These are phyloP conservation scores for Pleoardoris graminearum DNA, from an alignment of 2,329 filamentous ascomycete species.

Conservation along the genomic window DNA sequence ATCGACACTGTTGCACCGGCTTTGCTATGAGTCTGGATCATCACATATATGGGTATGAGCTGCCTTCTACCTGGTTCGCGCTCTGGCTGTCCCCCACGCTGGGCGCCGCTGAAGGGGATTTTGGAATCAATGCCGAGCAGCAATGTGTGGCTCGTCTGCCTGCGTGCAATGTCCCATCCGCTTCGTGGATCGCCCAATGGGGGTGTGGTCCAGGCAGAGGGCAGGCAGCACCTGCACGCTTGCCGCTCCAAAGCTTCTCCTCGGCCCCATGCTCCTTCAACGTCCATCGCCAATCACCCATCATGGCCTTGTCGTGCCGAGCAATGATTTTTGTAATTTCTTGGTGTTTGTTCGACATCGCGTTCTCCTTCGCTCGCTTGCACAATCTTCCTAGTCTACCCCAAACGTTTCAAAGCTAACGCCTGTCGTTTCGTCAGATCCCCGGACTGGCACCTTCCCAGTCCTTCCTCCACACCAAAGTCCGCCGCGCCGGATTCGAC, in stretches of 20 bases:
- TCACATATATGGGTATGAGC: slow-evolving; percentile 46
- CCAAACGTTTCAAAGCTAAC: slow-evolving; percentile 41
- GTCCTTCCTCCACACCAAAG: slow-evolving; percentile 55
- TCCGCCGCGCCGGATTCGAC: slow-evolving; percentile 45
- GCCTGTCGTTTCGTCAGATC: slow-evolving; percentile 42
- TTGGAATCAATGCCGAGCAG: slow-evolving; percentile 1
- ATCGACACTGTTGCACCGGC: slow-evolving; percentile 31
- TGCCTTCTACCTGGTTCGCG: slow-evolving; percentile 24
- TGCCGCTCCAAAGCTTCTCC: slow-evolving; percentile 29
- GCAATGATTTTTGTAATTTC: background rate
- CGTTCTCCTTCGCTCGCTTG: slow-evolving; percentile 2
- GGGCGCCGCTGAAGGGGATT: slow-evolving; percentile 18
- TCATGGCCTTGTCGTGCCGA: slow-evolving; percentile 11
- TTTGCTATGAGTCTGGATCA: slow-evolving; percentile 49
- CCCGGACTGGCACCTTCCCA: slow-evolving; percentile 55
- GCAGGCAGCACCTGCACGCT: slow-evolving; percentile 45
- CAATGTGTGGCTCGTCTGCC: slow-evolving; percentile 29
- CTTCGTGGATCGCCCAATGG: slow-evolving; percentile 22
- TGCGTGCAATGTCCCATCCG: slow-evolving; percentile 20
- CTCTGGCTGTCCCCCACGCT: slow-evolving; percentile 19
- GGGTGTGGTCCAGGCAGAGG: slow-evolving; percentile 35
- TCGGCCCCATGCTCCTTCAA: slow-evolving; percentile 25
- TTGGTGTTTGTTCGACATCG: slow-evolving; percentile 5
- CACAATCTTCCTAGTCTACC: slow-evolving; percentile 18
- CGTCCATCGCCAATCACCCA: slow-evolving; percentile 21